Base-by-base conservation (phyloP, 2,329 filamentous ascomycete genomes). In the Alternaria ventricosa region DNA sequence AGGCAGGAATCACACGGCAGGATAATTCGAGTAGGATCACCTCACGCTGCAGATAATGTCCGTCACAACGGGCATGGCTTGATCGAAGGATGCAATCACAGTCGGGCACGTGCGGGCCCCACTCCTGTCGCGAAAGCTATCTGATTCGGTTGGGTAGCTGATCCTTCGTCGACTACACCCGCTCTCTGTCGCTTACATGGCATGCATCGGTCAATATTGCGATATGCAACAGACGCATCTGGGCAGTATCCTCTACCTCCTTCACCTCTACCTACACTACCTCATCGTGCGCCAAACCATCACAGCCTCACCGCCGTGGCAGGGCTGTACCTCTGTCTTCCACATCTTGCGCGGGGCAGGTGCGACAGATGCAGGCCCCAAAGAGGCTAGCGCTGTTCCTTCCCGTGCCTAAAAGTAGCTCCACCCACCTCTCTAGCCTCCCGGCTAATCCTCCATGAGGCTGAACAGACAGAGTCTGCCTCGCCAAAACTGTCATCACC, bases 381-480 rank as follows among this genome's bases (percentile, higher is more conserved):
- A 54, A 12, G 22, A 12, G 60, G 4, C 41, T 68, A 61, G 63
- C 51, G 50, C 18, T 12, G 45, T 23, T 50, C 28, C 64, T 33
- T 65, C 54, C 63, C 64, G 61, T 58, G 60, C 36, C 63, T 68
- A 67, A 61, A 68, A 18, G 63, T 69, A 66, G 65, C 50, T 25
- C 58, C 49, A 36, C 54, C 43, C 23, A 25, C 59, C 30, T 51
- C 18, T 27, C 45, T 63, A 55, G 55, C 55, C 53, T 36, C 36
- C 56, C 50, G 49, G 43, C 60, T 63, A 63, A 55, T 63, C 28
- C 25, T 56, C n/a, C 50, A 49, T 50, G 56, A 55, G 46, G 61
- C 66, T 64, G 61, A 63, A 64, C 54, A 30, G 23, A 44, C 49
- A 56, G 15, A 67, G 44, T 69, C 67, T 69, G 67, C 67, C 67